phyloP scores from a whole-genome alignment of 257 asterid species.

The Solanum chiquidenum region DNA sequence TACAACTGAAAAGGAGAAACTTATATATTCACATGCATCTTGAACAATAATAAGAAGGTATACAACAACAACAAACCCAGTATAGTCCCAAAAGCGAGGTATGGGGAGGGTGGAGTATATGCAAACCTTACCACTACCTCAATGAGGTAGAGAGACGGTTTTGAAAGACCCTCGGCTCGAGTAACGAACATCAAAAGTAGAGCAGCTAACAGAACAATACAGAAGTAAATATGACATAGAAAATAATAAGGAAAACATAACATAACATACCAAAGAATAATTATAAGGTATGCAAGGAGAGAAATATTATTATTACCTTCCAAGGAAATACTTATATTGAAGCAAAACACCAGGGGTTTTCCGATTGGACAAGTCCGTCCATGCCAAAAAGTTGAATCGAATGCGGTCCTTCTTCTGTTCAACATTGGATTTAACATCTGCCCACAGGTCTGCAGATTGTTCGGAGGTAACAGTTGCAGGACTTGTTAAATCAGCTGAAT shows the following conservation, averaged over 20 bases:
- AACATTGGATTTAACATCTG: slow-evolving; percentile 53
- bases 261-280: neutral
- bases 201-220: neutral
- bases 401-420: slow-evolving; percentile 59
- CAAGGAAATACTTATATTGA: slow-evolving; percentile 60
- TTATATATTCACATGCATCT: neutral
- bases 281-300: neutral
- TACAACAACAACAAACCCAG: neutral
- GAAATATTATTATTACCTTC: slow-evolving; percentile 44
- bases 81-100: too few relatives aligned
- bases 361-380: slow-evolving; percentile 59
- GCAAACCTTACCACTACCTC: too few relatives aligned
- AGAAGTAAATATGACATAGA: neutral
- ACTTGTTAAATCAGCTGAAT: slow-evolving; percentile 41
- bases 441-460: slow-evolving; percentile 72
- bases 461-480: slow-evolving; percentile 21
- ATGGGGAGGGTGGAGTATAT: too few relatives aligned
- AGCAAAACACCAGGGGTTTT: slow-evolving; percentile 34
- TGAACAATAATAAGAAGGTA: neutral
- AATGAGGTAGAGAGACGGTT: too few relatives aligned
- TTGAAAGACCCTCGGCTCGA: too few relatives aligned
- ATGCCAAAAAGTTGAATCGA: slow-evolving; percentile 37
- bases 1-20: neutral
- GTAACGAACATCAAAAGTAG: neutral
- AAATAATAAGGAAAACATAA: neutral